Percentiles rank a stretch among this genome's conserved stretches.
phyloP scores from a whole-genome alignment of 495 filamentous ascomycete genomes.

The Penicillium silybi region DNA sequence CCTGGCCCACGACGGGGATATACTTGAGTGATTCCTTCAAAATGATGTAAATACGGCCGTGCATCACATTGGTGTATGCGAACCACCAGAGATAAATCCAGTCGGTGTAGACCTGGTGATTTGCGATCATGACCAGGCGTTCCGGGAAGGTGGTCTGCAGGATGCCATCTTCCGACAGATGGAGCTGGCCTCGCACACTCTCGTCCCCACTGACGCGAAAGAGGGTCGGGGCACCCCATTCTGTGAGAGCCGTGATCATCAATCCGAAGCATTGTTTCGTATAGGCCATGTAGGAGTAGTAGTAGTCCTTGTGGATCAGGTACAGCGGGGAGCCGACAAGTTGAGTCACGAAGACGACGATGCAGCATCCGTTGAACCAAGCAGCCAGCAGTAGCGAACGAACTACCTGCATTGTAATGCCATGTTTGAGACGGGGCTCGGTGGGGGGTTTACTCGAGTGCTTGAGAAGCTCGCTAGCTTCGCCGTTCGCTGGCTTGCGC shows the following conservation, averaged over 20 bases:
- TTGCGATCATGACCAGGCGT: slow-evolving; percentile 60
- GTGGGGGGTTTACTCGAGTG: slow-evolving; percentile 20
- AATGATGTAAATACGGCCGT: slow-evolving; percentile 67
- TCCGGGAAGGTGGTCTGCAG: slow-evolving; percentile 57
- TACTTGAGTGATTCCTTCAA: slow-evolving; percentile 65
- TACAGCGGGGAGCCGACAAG: slow-evolving; percentile 56
- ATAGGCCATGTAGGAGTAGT: slow-evolving; percentile 62
- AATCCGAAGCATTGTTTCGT: slow-evolving; percentile 63
- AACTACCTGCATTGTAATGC: slow-evolving; percentile 57
- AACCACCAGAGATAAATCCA: slow-evolving; percentile 74
- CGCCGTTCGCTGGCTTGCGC: slow-evolving; percentile 28
- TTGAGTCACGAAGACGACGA: slow-evolving; percentile 52
- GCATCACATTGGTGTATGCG: slow-evolving; percentile 60
- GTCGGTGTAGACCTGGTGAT: slow-evolving; percentile 69
- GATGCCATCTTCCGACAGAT: slow-evolving; percentile 50
- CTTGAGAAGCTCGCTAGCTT: slow-evolving; percentile 18
- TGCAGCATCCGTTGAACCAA: slow-evolving; percentile 60
- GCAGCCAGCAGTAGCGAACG: slow-evolving; percentile 58
- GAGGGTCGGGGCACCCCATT: slow-evolving; percentile 59
- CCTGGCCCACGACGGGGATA: slow-evolving; percentile 58
- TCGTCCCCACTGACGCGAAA: slow-evolving; percentile 60
- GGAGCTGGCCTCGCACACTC: slow-evolving; percentile 55
- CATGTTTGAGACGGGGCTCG: slow-evolving; percentile 61
- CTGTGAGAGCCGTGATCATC: slow-evolving; percentile 55
- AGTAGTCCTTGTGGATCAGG: slow-evolving; percentile 55